Conservation (phyloP, 768 basidiomycete genomes). For the Leccinum ochraceum region DNA sequence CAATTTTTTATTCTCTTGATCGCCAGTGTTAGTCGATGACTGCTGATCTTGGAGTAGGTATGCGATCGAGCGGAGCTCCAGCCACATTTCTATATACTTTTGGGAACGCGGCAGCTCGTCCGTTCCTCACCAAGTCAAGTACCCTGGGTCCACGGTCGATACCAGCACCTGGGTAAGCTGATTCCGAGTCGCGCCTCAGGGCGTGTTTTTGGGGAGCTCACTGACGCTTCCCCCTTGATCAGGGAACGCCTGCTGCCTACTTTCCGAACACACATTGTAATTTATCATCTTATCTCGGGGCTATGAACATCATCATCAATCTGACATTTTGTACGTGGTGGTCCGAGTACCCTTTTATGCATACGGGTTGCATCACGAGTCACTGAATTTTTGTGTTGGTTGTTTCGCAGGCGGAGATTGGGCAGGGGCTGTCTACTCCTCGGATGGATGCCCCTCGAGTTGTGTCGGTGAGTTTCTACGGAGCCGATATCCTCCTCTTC, state of each 20-base stretch:
- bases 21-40: not conserved
- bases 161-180: slow-evolving; percentile 28
- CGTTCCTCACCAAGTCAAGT: slow-evolving; percentile 38
- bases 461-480: slow-evolving; percentile 26
- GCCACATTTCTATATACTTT: slow-evolving; percentile 39
- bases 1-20: not conserved
- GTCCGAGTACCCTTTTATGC: not conserved
- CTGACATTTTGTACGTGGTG: slow-evolving; percentile 21
- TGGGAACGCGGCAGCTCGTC: slow-evolving; percentile 39
- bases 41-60: slow-evolving; percentile 29
- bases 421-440: slow-evolving; percentile 26
- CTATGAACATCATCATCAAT: slow-evolving; percentile 25
- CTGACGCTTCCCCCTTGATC: not conserved
- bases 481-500: not conserved
- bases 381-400: not conserved
- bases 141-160: slow-evolving; percentile 21
- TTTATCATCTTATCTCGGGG: slow-evolving; percentile 17
- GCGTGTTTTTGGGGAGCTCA: too few relatives aligned
- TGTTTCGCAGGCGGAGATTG: slow-evolving; percentile 29
- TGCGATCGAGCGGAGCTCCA: slow-evolving; percentile 33
- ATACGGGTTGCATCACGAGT: not conserved
- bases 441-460: slow-evolving; percentile 26
- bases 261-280: slow-evolving; percentile 16
- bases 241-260: slow-evolving; percentile 21
- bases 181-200: not conserved